These are phyloP conservation scores for Nemania abortiva DNA, from an alignment of 2,329 filamentous ascomycete genomes.

Conservation along the genomic window DNA sequence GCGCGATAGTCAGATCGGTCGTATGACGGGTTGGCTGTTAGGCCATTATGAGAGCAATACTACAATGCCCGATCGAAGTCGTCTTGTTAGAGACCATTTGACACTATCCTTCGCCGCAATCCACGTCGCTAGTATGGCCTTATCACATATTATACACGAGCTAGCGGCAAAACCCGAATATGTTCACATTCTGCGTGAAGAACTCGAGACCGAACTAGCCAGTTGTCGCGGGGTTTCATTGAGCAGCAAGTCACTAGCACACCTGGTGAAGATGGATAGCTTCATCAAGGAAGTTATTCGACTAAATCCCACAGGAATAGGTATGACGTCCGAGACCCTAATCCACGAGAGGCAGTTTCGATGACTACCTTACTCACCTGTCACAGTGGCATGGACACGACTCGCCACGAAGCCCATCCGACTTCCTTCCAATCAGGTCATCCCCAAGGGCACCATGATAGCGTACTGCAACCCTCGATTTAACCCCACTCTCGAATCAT, in stretches of 20 bases:
- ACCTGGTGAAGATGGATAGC: slow-evolving; percentile 1
- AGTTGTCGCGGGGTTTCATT: not conserved
- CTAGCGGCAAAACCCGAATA: not conserved
- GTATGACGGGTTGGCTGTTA: slow-evolving; percentile 3
- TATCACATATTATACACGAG: not conserved
- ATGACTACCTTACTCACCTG: not conserved
- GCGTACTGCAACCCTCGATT: slow-evolving; percentile 1
- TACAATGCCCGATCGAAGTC: not conserved
- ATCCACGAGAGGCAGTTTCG: not conserved
- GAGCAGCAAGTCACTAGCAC: not conserved
- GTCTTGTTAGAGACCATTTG: slow-evolving; percentile 4
- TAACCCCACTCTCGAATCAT: not conserved
- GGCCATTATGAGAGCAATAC: not conserved
- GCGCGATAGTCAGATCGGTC: not conserved
- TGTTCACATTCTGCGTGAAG: not conserved
- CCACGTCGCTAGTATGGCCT: not conserved
- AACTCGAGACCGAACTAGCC: not conserved
- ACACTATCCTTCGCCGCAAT: slow-evolving; percentile 1
- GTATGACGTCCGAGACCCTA: not conserved
- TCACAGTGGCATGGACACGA: slow-evolving; percentile 2
- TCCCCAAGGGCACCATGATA: slow-evolving; percentile 7
- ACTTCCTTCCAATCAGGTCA: not conserved
- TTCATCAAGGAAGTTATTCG: slow-evolving; percentile 1
- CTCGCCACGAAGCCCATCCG: slow-evolving; percentile 1
- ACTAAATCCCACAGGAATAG: not conserved